Evolutionary conservation across 2,329 filamentous ascomycete species (phyloP), one percentile per base, ranked within the genome.

Genomic region (Apiospora saccharicola): DNA sequence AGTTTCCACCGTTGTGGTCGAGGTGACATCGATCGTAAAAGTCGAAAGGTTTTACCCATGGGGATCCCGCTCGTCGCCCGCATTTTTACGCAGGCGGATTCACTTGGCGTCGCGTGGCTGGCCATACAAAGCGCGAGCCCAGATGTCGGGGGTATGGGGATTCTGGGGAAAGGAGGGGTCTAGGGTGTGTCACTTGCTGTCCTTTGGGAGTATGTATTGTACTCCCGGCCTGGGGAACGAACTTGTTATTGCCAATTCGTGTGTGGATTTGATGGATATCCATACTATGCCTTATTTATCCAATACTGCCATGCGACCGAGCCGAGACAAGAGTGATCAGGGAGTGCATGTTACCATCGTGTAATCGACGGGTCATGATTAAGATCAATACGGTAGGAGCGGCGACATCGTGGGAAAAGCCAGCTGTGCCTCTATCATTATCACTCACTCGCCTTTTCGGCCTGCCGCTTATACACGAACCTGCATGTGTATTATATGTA

Each of bases 1-100:
- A 41, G 57, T 61, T 61, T 37, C 57, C 57, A 41, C 57, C 57
- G 57, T 64, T 24, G 57, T 16, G 53, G 53, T 61, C 22, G 53
- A 34, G 53, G 53, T 64, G 57, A 64, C 57, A 64, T 64, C 57
- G 57, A 64, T 64, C 57, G 57, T 37, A 64, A 64, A 41, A 64
- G 57, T 64, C 57, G 57, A 64, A 64, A 41, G 57, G 57, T 64
- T 64, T 34, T 64, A 16, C 53, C 57, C 57, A 64, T 64, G 57
- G 57, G 57, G 57, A 41, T 64, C 57, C 57, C 57, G 57, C 57
- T 64, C 34, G 57, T 41, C 57, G 57, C 57, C 57, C 57, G 57
- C 57, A 64, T 64, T 64, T 64, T 64, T 34, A 41, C 57, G 5
- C 10, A 3, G 34, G 57, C 57, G 57, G 57, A 22, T 64, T 64